Evolutionary conservation across 352 stramenopile genomes (phyloP), one percentile per base, ranked within the genome.

Genomic region (Blastocystis hominis): DNA sequence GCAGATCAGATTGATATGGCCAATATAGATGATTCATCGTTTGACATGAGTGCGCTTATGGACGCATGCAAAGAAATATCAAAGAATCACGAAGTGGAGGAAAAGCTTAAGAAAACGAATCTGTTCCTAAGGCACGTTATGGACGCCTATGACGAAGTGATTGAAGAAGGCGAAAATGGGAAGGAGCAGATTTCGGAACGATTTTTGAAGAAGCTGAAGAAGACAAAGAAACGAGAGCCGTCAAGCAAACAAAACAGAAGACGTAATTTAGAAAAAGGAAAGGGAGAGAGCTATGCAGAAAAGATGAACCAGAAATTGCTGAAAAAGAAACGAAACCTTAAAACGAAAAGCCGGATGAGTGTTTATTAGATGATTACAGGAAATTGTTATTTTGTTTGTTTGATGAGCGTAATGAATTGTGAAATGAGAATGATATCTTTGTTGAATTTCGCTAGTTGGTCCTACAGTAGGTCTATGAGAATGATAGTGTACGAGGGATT

Each of bases 141-240:
- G 40, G 56, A 54, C 15, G 53, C 53, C 6, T 80, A 80, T 62
- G 53, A 80, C 47, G 70, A 80, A 38, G 50, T 80, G 30, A 20
- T 80, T 15, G 70, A 80, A 0, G 70, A 80, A 47, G 47, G 47
- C 4, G 20, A 59, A 42, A 36, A 80, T 4, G 70, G 47, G n/a
- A 40, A 80, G 53, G 44, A 80, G 20, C 13, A 80, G 30, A 63
- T 80, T n/a, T 80, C 70, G 6, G 70, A 80, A 44, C 30, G 44
- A 36, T 80, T 80, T 66, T 42, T 80, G 53, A 80, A 80, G 70
- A 61, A 62, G 30, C 70, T 80, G 54, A 80, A 80, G 70, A 80
- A 66, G 54, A 38, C 70, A 24, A 80, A 80, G 53, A 80, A 80
- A 47, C 20, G 44, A 34, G 70, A 80, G 46, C 42, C 42, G 5